These are phyloP conservation scores for Endotrypanum monterogeii DNA, from an alignment of 208 protist genomes.

Conservation along the genomic window DNA sequence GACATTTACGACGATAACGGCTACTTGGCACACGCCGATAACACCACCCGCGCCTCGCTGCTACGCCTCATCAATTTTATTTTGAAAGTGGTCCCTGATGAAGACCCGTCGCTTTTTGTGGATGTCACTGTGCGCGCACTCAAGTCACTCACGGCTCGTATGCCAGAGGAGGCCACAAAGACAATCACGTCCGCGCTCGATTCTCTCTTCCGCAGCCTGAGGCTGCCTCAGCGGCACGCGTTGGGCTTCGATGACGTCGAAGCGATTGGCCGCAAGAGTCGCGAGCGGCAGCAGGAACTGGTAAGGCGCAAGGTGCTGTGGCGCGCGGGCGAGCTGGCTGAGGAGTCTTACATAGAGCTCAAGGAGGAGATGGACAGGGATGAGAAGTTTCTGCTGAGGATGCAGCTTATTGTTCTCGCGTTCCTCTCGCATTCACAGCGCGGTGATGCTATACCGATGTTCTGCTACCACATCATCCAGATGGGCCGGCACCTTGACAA, in stretches of 20 bases:
- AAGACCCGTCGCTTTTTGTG: conserved; percentile 87
- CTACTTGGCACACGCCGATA: conserved; percentile 86
- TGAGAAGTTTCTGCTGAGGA: conserved; percentile 89
- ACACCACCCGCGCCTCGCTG: conserved; percentile 80
- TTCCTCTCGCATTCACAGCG: conserved; percentile 85
- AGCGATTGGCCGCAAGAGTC: conserved; percentile 82
- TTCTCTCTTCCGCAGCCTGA: conserved; percentile 82
- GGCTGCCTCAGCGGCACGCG: conserved; percentile 72
- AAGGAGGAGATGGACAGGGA: conserved; percentile 86
- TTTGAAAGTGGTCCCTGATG: conserved; percentile 87
- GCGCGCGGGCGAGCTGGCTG: conserved; percentile 41
- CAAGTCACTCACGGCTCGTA: conserved; percentile 70
- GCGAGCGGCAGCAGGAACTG: conserved; percentile 84
- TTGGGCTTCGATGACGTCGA: conserved; percentile 90
- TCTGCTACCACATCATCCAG: conserved; percentile 89
- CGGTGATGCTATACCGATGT: conserved; percentile 69
- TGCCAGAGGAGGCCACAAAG: conserved; percentile 77
- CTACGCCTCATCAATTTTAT: conserved; percentile 79
- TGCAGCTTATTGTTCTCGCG: conserved; percentile 87
- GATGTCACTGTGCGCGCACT: conserved; percentile 77
- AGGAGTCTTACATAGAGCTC: conserved; percentile 67
- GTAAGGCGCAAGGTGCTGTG: conserved; percentile 56
- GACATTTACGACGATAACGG: conserved; percentile 88
- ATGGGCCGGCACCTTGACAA: conserved; percentile 80
- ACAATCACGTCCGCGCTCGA: conserved; percentile 79